Base-by-base conservation (phyloP, 228 moss, liverwort and hornwort genomes). In the Sphagnum fallax region DNA sequence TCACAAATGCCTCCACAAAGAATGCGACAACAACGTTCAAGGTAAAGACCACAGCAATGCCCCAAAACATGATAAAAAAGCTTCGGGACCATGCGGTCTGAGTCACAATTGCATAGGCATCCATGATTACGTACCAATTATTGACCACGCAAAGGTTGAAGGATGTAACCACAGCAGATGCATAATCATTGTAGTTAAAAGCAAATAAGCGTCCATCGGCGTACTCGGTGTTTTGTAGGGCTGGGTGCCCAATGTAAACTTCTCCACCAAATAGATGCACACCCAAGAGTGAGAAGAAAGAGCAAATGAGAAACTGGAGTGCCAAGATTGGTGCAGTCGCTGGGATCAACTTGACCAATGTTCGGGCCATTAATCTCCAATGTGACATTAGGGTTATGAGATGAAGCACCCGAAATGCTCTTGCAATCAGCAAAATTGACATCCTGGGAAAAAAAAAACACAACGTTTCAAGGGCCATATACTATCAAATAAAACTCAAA, bases 121-220 rank as follows among this genome's bases (percentile, higher is more conserved):
- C 94, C 94, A 89, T 94, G 57, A 91, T 85, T 49, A 91, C 84
- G 59, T 84, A 89, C 94, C 91, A 94, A 63, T 94, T 94, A 81
- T 94, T 94, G 68, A 94, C 89, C 16, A 94, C 76, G 67, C 91
- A 91, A 53, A 94, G 75, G 71, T 91, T 94, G 69, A 94, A 94
- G 11, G 89, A 82, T 49, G 94, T 84, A 60, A 85, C 89, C 91
- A 91, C 83, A 5, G 93, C 93, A 57, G 91, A 83, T 65, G 79
- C 89, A 64, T 82, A 87, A 67, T 91, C 93, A 52, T 94, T 94
- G 66, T 83, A 91, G 69, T 91, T 94, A 65, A 84, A 94, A 6
- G 82, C 80, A 74, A 83, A 84, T 51, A 91, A 82, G 10, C 86
- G 87, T 7, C 81, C 58, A 10, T 74, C 61, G 32, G 78, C 67